Evolutionary conservation across 2,329 filamentous ascomycete genomes (phyloP).

Genomic region (Orbilia blumenaviensis): DNA sequence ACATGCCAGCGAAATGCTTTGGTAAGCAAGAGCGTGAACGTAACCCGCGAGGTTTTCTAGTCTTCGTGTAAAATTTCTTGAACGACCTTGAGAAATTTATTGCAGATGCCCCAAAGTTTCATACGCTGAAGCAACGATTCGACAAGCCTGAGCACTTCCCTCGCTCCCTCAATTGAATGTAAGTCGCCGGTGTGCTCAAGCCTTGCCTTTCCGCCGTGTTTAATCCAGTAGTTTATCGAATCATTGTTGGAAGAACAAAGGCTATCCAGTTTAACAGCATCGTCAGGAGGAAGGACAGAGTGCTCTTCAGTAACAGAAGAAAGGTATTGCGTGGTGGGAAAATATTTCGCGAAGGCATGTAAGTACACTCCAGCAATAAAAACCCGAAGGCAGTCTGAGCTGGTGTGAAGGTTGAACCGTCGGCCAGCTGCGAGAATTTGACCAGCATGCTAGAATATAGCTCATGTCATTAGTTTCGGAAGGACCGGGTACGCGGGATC

Average conservation of each 20-base stretch:
- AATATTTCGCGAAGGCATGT: conserved; percentile 57
- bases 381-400: conserved; percentile 56
- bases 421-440: conserved; percentile 58
- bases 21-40: background rate
- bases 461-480: conserved; percentile 40
- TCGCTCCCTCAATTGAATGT: conserved; percentile 56
- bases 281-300: conserved; percentile 50
- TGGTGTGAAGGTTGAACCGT: conserved; percentile 56
- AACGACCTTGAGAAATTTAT: conserved; percentile 57
- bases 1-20: background rate
- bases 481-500: conserved; percentile 12
- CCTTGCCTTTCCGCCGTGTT: conserved; percentile 56
- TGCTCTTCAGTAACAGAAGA: conserved; percentile 43
- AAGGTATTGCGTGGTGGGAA: conserved; percentile 44
- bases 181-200: conserved; percentile 56
- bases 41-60: conserved; percentile 14
- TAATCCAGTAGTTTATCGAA: conserved; percentile 57
- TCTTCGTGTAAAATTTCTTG: conserved; percentile 56
- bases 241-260: conserved; percentile 26
- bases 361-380: conserved; percentile 58
- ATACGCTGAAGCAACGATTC: conserved; percentile 56
- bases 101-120: conserved; percentile 58
- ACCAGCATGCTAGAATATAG: conserved; percentile 54
- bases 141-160: conserved; percentile 57
- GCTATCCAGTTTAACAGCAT: conserved; percentile 55